phyloP scores from a whole-genome alignment of 495 filamentous ascomycete species.

The Usnea hakonensis region DNA sequence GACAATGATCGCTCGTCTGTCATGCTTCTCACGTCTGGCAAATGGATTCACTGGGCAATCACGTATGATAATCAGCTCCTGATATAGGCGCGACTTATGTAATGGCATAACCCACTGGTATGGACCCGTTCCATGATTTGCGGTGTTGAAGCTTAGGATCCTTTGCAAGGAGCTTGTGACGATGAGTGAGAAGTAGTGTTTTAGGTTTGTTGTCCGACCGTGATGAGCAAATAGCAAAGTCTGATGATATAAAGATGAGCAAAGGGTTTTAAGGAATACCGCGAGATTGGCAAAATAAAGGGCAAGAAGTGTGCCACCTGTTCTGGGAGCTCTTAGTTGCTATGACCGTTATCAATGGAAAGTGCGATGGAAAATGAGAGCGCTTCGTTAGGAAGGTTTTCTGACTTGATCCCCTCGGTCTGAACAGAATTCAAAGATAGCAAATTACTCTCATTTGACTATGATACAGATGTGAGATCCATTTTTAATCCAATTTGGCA shows the following conservation, averaged over 20 bases:
- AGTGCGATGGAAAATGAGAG: not conserved
- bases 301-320: not conserved
- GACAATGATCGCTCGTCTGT: constrained; percentile 38
- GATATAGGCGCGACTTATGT: not conserved
- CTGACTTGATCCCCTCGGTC: not conserved
- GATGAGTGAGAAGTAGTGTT: not conserved
- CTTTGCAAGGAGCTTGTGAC: constrained; percentile 1
- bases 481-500: constrained; percentile 42
- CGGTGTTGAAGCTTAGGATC: not conserved
- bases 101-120: constrained; percentile 7
- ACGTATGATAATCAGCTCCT: not conserved
- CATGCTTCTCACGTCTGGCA: constrained; percentile 53
- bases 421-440: not conserved
- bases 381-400: not conserved
- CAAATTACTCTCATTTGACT: not conserved
- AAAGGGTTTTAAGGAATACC: not conserved
- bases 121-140: constrained; percentile 15
- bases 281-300: not conserved
- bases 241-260: not conserved
- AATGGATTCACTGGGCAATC: constrained; percentile 50
- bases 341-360: not conserved
- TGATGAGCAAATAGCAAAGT: not conserved
- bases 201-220: not conserved
- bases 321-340: not conserved
- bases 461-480: not conserved